Evolutionary conservation across 257 asterid species (phyloP).

Genomic region (Nicotiana knightiana): DNA sequence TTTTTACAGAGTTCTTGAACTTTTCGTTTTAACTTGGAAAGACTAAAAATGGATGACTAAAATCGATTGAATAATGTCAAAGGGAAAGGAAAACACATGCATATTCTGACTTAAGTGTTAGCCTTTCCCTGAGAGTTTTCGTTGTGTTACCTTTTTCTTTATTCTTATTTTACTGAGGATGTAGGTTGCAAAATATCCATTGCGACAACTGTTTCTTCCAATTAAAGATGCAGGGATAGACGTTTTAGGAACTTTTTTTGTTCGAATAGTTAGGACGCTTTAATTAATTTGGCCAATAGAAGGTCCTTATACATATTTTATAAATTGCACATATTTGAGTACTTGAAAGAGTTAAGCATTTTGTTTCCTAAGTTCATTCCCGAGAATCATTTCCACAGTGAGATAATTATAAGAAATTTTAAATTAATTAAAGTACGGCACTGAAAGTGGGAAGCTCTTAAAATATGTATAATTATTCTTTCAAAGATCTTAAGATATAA

Average conservation of each 20-base stretch:
- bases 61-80: background rate
- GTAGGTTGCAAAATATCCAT: no score
- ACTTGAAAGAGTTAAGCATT: background rate
- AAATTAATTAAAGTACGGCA: background rate
- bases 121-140: no score
- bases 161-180: no score
- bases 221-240: no score
- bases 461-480: slow-evolving; percentile 4
- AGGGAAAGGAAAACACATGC: background rate
- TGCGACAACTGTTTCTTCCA: no score
- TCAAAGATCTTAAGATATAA: background rate
- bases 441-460: background rate
- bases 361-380: background rate
- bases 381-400: background rate
- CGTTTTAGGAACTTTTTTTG: no score
- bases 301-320: no score
- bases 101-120: no score
- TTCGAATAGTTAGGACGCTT: no score
- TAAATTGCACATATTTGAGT: background rate
- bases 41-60: background rate
- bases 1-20: background rate
- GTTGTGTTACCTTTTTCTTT: no score
- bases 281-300: no score
- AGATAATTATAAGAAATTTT: background rate
- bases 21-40: background rate